Conservation (phyloP, 83 land plant genomes). For the Diphasiastrum complanatum region DNA sequence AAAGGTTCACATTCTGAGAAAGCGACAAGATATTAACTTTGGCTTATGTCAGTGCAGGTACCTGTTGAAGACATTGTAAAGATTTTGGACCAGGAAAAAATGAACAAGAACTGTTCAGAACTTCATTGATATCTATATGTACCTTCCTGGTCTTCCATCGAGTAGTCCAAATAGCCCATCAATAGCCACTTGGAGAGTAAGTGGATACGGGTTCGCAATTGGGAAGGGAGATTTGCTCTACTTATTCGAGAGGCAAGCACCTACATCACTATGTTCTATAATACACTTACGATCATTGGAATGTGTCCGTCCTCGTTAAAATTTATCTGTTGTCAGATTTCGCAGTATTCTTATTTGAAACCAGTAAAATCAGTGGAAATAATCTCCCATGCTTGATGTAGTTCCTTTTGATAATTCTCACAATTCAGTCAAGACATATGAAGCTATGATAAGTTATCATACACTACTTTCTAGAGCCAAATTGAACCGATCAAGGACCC, state of each 20-base stretch:
- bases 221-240: constrained; percentile 97
- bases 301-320: background rate
- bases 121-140: constrained; percentile 83
- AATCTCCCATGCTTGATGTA: too few relatives aligned
- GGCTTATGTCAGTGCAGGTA: constrained; percentile 43
- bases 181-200: constrained; percentile 93
- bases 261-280: background rate
- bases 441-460: background rate
- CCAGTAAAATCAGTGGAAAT: too few relatives aligned
- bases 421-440: background rate
- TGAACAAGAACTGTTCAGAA: constrained; percentile 77
- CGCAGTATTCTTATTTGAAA: constrained; percentile 5
- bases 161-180: constrained; percentile 57
- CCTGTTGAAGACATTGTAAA: constrained; percentile 64
- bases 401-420: too few relatives aligned
- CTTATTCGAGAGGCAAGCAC: constrained; percentile 82
- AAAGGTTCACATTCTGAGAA: too few relatives aligned
- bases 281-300: background rate
- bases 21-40: background rate
- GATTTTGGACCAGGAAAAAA: constrained; percentile 69
- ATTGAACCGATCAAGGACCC: constrained; percentile 1
- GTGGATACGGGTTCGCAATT: constrained; percentile 90
- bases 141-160: constrained; percentile 62
- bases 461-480: background rate
- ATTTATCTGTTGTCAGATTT: constrained; percentile 2